These are phyloP conservation scores for Tetraselmis striata DNA, from an alignment of 139 green algal species.

Conservation along the genomic window DNA sequence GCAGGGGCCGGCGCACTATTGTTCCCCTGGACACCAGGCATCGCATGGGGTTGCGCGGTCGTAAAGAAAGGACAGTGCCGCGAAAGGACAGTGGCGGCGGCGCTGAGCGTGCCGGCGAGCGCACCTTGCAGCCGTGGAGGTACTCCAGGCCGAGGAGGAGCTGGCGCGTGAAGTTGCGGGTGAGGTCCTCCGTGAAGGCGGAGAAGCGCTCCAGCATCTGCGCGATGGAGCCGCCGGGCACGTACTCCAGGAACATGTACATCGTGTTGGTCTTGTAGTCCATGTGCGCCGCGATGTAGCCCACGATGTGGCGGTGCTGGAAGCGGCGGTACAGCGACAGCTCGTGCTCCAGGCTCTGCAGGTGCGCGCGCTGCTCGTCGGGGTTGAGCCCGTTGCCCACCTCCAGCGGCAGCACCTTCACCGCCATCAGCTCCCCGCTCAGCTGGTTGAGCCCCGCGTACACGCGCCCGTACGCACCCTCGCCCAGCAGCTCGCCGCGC, in stretches of 20 bases:
- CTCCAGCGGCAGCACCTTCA: slow-evolving; percentile 15
- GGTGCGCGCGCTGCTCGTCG: slow-evolving; percentile 1
- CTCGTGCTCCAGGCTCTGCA: slow-evolving; percentile 33
- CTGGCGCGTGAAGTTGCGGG: background rate
- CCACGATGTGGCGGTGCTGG: slow-evolving; percentile 60
- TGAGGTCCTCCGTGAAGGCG: slow-evolving; percentile 16
- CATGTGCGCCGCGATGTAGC: slow-evolving; percentile 52
- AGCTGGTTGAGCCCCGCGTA: slow-evolving; percentile 31
- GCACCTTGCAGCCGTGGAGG: too few species aligned
- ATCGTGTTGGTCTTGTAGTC: slow-evolving; percentile 15
- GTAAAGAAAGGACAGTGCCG: too few species aligned
- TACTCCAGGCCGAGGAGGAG: slow-evolving; percentile 26
- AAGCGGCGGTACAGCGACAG: slow-evolving; percentile 62
- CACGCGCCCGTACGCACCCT: slow-evolving; percentile 40
- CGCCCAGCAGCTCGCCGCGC: slow-evolving; percentile 29
- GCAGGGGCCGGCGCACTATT: too few species aligned
- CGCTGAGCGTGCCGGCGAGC: too few species aligned
- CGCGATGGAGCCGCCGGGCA: slow-evolving; percentile 28
- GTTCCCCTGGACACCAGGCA: too few species aligned
- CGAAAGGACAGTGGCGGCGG: too few species aligned
- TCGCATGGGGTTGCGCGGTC: too few species aligned
- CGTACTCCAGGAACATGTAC: slow-evolving; percentile 40
- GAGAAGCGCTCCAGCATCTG: slow-evolving; percentile 31
- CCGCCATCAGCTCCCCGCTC: slow-evolving; percentile 20
- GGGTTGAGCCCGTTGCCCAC: background rate